These are phyloP conservation scores for Suhomyces bolitotheri DNA, from an alignment of 1,139 yeast genomes.

Conservation along the genomic window DNA sequence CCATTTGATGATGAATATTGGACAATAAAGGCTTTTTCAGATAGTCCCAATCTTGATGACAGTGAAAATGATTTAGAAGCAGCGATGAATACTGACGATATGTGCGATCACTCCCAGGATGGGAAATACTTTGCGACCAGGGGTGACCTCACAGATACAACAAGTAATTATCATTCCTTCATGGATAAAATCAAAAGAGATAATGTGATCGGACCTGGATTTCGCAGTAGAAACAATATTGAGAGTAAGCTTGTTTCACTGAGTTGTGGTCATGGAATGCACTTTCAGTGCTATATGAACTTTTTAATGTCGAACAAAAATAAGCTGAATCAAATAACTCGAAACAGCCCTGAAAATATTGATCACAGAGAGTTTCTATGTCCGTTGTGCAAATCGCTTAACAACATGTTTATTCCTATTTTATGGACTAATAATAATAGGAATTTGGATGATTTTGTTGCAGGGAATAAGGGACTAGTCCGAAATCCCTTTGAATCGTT, in stretches of 20 bases:
- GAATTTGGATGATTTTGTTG: constrained; percentile 26
- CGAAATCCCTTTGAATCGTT: constrained; percentile 20
- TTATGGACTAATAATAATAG: constrained; percentile 48
- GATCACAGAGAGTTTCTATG: constrained; percentile 77
- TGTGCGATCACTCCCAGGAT: not conserved
- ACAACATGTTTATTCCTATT: constrained; percentile 80
- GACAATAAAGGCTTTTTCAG: constrained; percentile 66
- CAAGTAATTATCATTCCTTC: constrained; percentile 38
- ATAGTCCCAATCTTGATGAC: constrained; percentile 51
- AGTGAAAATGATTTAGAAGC: constrained; percentile 15
- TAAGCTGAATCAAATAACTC: constrained; percentile 70
- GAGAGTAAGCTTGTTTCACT: constrained; percentile 59
- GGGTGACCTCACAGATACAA: constrained; percentile 11
- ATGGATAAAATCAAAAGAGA: constrained; percentile 38
- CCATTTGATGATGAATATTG: constrained; percentile 68
- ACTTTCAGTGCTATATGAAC: constrained; percentile 70
- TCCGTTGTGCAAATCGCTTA: constrained; percentile 87
- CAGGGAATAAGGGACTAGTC: constrained; percentile 2
- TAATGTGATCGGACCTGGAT: constrained; percentile 70
- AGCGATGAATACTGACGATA: not conserved
- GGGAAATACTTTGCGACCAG: constrained; percentile 14
- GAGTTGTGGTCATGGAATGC: constrained; percentile 96
- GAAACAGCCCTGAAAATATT: constrained; percentile 77
- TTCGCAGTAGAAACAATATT: constrained; percentile 43
- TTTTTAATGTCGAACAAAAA: constrained; percentile 55